Conservation (phyloP, 2,329 filamentous ascomycete genomes). For the Neonectria neomacrospora region DNA sequence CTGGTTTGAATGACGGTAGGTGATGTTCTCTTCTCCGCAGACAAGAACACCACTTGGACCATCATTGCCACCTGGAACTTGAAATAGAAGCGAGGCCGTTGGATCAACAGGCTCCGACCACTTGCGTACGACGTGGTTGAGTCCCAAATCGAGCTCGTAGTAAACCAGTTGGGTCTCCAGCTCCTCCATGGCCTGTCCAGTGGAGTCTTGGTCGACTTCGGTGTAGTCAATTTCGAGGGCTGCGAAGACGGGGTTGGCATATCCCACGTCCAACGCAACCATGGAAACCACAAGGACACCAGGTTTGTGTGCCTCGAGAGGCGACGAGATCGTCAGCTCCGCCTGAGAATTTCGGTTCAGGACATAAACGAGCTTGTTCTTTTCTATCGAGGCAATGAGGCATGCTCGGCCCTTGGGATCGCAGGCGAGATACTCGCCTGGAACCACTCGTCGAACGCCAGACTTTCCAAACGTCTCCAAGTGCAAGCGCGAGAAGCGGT, state of each 20-base stretch:
- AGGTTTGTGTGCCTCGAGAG: constrained; percentile 93
- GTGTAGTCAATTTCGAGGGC: constrained; percentile 94
- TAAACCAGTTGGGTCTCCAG: constrained; percentile 93
- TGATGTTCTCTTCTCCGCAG: constrained; percentile 93
- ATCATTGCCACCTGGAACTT: constrained; percentile 92
- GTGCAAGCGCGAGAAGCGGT: constrained; percentile 88
- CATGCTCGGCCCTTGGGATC: constrained; percentile 97
- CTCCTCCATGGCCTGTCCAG: constrained; percentile 82
- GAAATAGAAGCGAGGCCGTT: constrained; percentile 89
- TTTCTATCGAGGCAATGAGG: constrained; percentile 92
- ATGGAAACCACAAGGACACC: constrained; percentile 91
- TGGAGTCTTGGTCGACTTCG: constrained; percentile 90
- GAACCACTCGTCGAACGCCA: constrained; percentile 90
- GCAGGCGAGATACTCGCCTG: constrained; percentile 94
- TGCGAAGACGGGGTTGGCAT: constrained; percentile 96
- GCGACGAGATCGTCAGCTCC: constrained; percentile 95
- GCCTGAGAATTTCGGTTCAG: constrained; percentile 95
- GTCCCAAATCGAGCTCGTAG: constrained; percentile 94
- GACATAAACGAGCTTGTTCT: constrained; percentile 99
- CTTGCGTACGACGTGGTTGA: constrained; percentile 97
- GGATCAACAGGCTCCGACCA: constrained; percentile 96
- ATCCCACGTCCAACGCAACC: constrained; percentile 91
- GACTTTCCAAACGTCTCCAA: constrained; percentile 99
- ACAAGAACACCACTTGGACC: constrained; percentile 95
- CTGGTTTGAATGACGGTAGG: constrained; percentile 96